Evolutionary conservation across 2,329 filamentous ascomycete species (phyloP).

Genomic region (Botrytis squamosa): DNA sequence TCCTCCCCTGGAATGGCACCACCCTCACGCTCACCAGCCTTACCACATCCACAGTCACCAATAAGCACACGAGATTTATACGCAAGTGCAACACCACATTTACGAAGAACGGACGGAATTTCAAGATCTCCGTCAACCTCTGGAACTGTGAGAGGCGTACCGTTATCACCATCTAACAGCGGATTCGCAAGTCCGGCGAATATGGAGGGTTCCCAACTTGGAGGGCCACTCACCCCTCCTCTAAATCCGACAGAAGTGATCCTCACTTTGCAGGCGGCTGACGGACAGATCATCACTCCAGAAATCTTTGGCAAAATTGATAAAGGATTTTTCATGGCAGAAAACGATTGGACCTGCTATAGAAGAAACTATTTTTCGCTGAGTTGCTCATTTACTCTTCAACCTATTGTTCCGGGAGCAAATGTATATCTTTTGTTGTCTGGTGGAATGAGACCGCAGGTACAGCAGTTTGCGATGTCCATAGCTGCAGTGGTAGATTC

Average conservation of each 20-base stretch:
- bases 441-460: conserved; percentile 35
- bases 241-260: conserved; percentile 43
- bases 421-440: conserved; percentile 42
- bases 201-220: conserved; percentile 36
- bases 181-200: conserved; percentile 39
- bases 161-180: conserved; percentile 38
- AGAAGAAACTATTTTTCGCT: conserved; percentile 71
- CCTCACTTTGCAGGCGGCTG: conserved; percentile 48
- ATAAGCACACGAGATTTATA: conserved; percentile 38
- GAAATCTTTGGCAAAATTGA: conserved; percentile 67
- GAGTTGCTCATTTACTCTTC: conserved; percentile 60
- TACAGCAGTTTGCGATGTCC: conserved; percentile 62
- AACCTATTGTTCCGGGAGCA: conserved; percentile 46
- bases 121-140: conserved; percentile 38
- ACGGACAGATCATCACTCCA: conserved; percentile 54
- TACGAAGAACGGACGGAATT: conserved; percentile 36
- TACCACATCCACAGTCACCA: conserved; percentile 38
- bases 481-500: conserved; percentile 67
- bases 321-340: conserved; percentile 66
- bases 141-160: conserved; percentile 35
- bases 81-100: conserved; percentile 35
- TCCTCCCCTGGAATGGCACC: conserved; percentile 38
- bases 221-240: conserved; percentile 37
- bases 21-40: conserved; percentile 36
- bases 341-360: conserved; percentile 72